These are phyloP conservation scores for sunflower (Helianthus annuus) DNA, from an alignment of 129 eudicot genomes.

Conservation along the genomic window HanXRQr2.0-SUNRISE NC_035442.2:178559193-178559692, in stretches of 20 bases:
- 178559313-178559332: constrained; percentile 27
- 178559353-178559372: constrained; percentile 22
- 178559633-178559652: background rate
- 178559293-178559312: constrained; percentile 46
- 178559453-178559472: background rate
- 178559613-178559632: background rate
- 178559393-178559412: constrained; percentile 42
- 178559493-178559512: constrained; percentile 28
- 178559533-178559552: constrained; percentile 27
- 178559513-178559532: constrained; percentile 22
- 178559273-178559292: constrained; percentile 62
- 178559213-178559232: constrained; percentile 68
- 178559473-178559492: constrained; percentile 20
- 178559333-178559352: constrained; percentile 37
- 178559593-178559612: background rate
- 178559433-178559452: constrained; percentile 4
- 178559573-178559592: background rate
- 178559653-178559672: too few species aligned
- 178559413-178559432: background rate
- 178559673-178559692: too few species aligned
- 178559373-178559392: constrained; percentile 20
- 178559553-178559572: constrained; percentile 3
- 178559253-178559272: constrained; percentile 67
- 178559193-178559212: constrained; percentile 68
- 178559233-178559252: constrained; percentile 98